A percentile compares a stretch with the other conserved stretches of the same genome.
Conservation (phyloP, 2,329 filamentous ascomycete species). For the Rhexocercosporidium sp. region DNA sequence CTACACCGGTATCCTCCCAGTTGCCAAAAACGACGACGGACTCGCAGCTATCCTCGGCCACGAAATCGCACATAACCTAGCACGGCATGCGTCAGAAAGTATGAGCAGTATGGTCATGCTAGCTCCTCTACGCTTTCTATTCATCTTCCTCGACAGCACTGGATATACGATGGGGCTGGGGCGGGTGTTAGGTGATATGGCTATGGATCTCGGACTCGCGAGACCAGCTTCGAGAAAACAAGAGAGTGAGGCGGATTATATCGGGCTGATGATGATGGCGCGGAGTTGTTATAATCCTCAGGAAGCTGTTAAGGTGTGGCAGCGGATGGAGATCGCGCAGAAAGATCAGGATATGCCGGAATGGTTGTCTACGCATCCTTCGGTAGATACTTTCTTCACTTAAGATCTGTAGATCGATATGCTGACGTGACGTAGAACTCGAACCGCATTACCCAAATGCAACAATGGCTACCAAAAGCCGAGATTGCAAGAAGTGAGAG, state of each 20-base stretch:
- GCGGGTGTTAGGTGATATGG: slow-evolving; percentile 31
- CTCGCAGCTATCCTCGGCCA: slow-evolving; percentile 79
- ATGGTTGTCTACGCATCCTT: slow-evolving; percentile 78
- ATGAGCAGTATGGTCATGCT: slow-evolving; percentile 50
- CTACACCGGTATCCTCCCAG: slow-evolving; percentile 72
- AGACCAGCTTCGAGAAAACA: slow-evolving; percentile 73
- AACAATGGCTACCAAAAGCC: slow-evolving; percentile 64
- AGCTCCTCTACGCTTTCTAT: slow-evolving; percentile 43
- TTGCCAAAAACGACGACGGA: slow-evolving; percentile 70
- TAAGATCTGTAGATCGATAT: neutral
- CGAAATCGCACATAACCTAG: slow-evolving; percentile 79
- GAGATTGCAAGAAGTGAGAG: slow-evolving; percentile 58
- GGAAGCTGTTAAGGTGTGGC: slow-evolving; percentile 70
- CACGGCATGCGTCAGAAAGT: slow-evolving; percentile 70
- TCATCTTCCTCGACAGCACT: slow-evolving; percentile 43
- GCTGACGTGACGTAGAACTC: slow-evolving; percentile 1
- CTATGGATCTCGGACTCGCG: slow-evolving; percentile 65
- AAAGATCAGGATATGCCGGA: slow-evolving; percentile 63
- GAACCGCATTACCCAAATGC: slow-evolving; percentile 21
- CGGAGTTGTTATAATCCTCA: slow-evolving; percentile 77
- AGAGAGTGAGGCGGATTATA: slow-evolving; percentile 80
- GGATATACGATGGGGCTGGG: slow-evolving; percentile 35
- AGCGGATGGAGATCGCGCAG: slow-evolving; percentile 63
- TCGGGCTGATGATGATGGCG: slow-evolving; percentile 83
- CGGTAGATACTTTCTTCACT: slow-evolving; percentile 51